Evolutionary conservation across 2,329 filamentous ascomycete genomes (phyloP).

Genomic region (Aureobasidium pullulans): DNA sequence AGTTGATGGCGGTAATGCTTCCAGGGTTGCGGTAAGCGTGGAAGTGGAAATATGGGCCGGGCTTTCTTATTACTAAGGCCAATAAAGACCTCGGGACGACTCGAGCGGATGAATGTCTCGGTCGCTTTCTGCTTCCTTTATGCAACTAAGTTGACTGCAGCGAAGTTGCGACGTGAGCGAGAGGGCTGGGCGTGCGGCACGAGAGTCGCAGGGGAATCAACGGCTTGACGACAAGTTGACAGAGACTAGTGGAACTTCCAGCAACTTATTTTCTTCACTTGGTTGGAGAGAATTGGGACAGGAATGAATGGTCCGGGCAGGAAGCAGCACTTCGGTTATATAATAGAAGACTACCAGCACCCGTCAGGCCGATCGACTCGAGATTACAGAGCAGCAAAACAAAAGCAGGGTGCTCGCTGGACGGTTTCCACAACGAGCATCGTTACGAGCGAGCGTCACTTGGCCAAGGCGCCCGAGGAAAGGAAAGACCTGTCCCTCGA

Average conservation of each 20-base stretch:
- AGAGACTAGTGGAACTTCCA: slow-evolving; percentile 3
- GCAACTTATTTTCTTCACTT: background rate
- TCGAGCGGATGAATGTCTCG: too few relatives aligned
- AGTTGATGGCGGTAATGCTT: slow-evolving; percentile 38
- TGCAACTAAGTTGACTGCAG: too few relatives aligned
- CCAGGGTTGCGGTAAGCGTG: slow-evolving; percentile 29
- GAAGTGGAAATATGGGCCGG: background rate
- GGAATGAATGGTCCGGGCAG: background rate
- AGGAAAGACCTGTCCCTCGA: background rate
- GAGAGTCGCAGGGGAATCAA: background rate
- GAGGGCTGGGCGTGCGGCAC: slow-evolving; percentile 1
- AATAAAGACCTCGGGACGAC: too few relatives aligned
- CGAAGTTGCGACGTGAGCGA: background rate
- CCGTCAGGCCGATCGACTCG: slow-evolving; percentile 7
- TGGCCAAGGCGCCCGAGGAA: background rate
- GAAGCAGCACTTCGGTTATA: background rate
- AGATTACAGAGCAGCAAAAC: slow-evolving; percentile 11
- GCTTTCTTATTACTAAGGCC: too few relatives aligned
- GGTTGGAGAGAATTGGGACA: background rate
- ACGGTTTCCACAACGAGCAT: background rate
- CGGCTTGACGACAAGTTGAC: background rate
- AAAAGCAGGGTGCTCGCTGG: slow-evolving; percentile 1
- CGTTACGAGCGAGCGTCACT: slow-evolving; percentile 1
- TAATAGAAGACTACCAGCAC: background rate
- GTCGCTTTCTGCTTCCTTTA: too few relatives aligned